Evolutionary conservation across 1,284 basidiomycete species (phyloP).

Genomic region (Taiwanofungus camphoratus): DNA sequence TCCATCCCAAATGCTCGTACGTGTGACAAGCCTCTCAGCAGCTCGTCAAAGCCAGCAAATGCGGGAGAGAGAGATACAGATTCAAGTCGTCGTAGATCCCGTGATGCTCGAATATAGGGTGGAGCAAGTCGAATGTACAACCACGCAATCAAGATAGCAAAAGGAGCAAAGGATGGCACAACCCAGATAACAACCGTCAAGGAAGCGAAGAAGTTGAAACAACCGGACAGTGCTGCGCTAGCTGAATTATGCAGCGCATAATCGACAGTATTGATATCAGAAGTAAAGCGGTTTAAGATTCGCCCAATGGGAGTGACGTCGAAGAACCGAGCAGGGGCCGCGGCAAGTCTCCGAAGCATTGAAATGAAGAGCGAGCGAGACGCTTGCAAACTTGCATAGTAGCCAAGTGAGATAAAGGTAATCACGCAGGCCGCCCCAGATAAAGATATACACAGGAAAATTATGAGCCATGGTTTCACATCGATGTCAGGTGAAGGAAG

Average conservation of each 20-base stretch:
- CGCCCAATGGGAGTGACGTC: constrained; percentile 67
- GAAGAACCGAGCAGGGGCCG: constrained; percentile 63
- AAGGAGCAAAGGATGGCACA: constrained; percentile 64
- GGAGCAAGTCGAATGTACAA: constrained; percentile 69
- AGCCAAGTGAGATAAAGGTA: constrained; percentile 54
- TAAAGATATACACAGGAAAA: constrained; percentile 58
- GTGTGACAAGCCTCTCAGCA: constrained; percentile 70
- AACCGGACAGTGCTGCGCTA: constrained; percentile 47
- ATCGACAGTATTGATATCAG: constrained; percentile 75
- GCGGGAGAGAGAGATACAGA: constrained; percentile 63
- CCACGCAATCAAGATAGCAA: constrained; percentile 65
- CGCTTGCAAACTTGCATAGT: constrained; percentile 62
- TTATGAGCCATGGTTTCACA: constrained; percentile 60
- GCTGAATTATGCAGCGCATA: constrained; percentile 54
- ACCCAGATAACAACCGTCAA: constrained; percentile 60
- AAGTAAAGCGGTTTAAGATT: constrained; percentile 75
- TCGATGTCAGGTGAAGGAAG: constrained; percentile 53
- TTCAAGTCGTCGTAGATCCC: constrained; percentile 71
- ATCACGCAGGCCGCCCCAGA: constrained; percentile 49
- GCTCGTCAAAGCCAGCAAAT: constrained; percentile 74
- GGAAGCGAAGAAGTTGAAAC: constrained; percentile 60
- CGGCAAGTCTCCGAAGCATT: constrained; percentile 48
- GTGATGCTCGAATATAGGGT: constrained; percentile 60
- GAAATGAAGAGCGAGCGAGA: constrained; percentile 52
- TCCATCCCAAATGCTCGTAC: constrained; percentile 84